Conservation (phyloP, 345 rosid genomes). For the Populus nigra region DNA sequence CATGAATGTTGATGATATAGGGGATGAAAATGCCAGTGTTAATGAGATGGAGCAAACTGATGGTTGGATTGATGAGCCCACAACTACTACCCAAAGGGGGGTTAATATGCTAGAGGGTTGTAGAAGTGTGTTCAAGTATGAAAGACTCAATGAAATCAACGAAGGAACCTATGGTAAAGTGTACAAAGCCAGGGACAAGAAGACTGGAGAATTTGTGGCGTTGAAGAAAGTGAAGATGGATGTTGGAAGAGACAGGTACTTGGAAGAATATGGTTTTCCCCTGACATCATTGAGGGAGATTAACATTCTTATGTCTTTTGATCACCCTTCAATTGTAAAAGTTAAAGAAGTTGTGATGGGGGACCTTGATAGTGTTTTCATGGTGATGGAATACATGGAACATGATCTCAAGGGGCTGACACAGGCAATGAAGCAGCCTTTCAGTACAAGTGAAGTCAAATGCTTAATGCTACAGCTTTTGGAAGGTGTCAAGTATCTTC, state of each 20-base stretch:
- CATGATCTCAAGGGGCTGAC: slow-evolving; percentile 73
- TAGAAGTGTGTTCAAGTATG: slow-evolving; percentile 63
- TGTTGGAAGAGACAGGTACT: slow-evolving; percentile 11
- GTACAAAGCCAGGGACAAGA: slow-evolving; percentile 70
- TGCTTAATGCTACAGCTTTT: slow-evolving; percentile 81
- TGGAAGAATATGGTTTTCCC: slow-evolving; percentile 67
- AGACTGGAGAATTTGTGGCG: slow-evolving; percentile 67
- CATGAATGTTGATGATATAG: slow-evolving; percentile 27
- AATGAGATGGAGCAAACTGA: slow-evolving; percentile 14
- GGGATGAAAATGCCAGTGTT: slow-evolving; percentile 19
- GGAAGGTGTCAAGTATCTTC: slow-evolving; percentile 82
- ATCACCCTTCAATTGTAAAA: slow-evolving; percentile 68
- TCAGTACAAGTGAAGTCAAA: slow-evolving; percentile 86
- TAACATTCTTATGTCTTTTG: slow-evolving; percentile 67
- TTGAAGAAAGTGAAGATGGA: slow-evolving; percentile 65
- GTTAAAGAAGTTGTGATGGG: slow-evolving; percentile 84
- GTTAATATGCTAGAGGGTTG: slow-evolving; percentile 62
- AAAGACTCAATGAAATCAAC: slow-evolving; percentile 66
- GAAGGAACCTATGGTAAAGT: slow-evolving; percentile 94
- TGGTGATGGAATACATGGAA: slow-evolving; percentile 95
- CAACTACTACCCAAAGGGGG: slow-evolving; percentile 23
- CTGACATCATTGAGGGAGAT: slow-evolving; percentile 82
- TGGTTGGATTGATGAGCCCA: slow-evolving; percentile 33
- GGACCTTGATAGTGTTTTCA: slow-evolving; percentile 56
- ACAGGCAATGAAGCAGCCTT: slow-evolving; percentile 66